Base-by-base conservation (phyloP, 805 yeast species). In the Ogataea parapolymorpha region DNA sequence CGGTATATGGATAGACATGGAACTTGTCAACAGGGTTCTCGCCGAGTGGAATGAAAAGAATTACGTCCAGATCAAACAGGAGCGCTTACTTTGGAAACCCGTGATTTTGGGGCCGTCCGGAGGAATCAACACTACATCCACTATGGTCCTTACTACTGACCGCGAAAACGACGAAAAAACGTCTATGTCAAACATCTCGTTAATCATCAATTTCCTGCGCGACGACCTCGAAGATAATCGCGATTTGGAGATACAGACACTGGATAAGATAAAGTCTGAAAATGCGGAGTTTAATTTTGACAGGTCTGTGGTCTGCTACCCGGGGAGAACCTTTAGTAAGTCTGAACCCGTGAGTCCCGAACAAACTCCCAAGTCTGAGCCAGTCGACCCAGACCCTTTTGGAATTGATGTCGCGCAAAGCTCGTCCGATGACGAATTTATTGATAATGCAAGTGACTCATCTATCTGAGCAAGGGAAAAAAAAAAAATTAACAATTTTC, bases 71-170 rank as follows among this genome's bases (percentile, higher is more conserved):
- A 50, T 87, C n/a, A 69, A 80, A 31, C 73, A 78, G 3, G 64
- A 66, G 0, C 69, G 71, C 30, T 64, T 88, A 11, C 47, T 87
- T 11, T 88, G 96, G 95, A 85, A 83, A 52, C 89, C 90, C 1
- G 72, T 85, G 62, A 73, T 85, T n/a, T 74, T 79, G 53, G 95
- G 95, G 0, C 91, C 93, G 0, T 82, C 90, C 0, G 88, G 93
- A 16, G 95, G 95, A 11, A 81, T 87, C 26, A 83, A 84, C 53
- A 77, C 83, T 0, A 79, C 77, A 0, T 71, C 77, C 1, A 67
- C 74, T 1, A 58, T 56, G 63, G 66, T 63, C 26, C 35, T 59
- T 6, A 63, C 68, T 0, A 39, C 53, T 4, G 50, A 45, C 29
- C 38, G 26, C 12, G 46, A 51, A 35, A 46, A 32, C 27, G 61